Percentiles rank a stretch among this genome's conserved stretches.
Evolutionary conservation across 257 asterid species (phyloP).

Genomic region (Capsicum chinense): DNA sequence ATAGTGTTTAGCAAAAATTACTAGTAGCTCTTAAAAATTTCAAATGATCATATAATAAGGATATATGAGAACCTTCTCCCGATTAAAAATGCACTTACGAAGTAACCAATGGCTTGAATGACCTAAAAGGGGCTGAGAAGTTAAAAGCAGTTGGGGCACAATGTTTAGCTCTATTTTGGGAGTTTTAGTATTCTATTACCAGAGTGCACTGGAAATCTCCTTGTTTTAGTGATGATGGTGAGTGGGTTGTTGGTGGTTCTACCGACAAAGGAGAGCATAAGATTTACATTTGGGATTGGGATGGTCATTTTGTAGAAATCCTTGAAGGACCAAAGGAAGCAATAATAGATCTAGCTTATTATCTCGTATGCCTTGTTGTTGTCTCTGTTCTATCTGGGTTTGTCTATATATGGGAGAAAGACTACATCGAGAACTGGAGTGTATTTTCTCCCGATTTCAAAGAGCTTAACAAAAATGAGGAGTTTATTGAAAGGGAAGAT

Average conservation of each 20-base stretch:
- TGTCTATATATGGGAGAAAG: constrained; percentile 96
- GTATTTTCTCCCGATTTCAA: constrained; percentile 95
- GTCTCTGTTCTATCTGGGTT: constrained; percentile 82
- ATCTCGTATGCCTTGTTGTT: constrained; percentile 64
- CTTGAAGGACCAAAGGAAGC: constrained; percentile 97
- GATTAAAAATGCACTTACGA: constrained; percentile 57
- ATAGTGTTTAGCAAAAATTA: constrained; percentile 83
- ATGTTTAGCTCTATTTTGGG: constrained; percentile 67
- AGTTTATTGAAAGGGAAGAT: constrained; percentile 89
- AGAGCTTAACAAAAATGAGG: constrained; percentile 95
- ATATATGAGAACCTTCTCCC: constrained; percentile 84
- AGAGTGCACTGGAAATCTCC: constrained; percentile 96
- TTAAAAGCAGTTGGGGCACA: constrained; percentile 68
- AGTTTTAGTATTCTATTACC: constrained; percentile 86
- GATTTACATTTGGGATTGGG: constrained; percentile 93
- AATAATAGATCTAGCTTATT: constrained; percentile 85
- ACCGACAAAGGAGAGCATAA: constrained; percentile 96
- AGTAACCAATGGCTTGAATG: constrained; percentile 41
- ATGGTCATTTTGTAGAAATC: constrained; percentile 89
- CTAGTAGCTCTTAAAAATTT: constrained; percentile 80
- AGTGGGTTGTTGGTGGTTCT: constrained; percentile 96
- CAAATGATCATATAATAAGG: constrained; percentile 79
- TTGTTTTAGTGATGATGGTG: constrained; percentile 94
- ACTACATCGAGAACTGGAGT: constrained; percentile 95
- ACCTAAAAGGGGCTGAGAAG: constrained; percentile 58